Conservation (phyloP, 2,329 filamentous ascomycete species). For the Fusarium pseudonygamai region DNA sequence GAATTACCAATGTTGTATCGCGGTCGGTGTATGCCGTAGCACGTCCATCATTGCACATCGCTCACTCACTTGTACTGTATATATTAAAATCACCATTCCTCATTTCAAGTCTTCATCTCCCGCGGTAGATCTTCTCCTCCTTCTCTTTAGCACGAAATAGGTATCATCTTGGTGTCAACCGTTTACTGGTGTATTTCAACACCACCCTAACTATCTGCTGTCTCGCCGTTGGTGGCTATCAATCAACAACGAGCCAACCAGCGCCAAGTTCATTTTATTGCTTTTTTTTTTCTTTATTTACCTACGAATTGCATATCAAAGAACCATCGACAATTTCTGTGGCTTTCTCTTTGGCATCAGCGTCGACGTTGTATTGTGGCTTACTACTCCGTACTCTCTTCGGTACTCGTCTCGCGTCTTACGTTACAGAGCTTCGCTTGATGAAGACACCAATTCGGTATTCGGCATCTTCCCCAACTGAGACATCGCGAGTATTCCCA, state of each 20-base stretch:
- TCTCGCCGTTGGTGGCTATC: not conserved
- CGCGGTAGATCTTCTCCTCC: not conserved
- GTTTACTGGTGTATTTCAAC: not conserved
- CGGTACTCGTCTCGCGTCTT: not conserved
- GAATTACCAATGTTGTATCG: not conserved
- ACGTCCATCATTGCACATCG: not conserved
- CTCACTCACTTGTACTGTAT: not conserved
- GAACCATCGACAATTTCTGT: not conserved
- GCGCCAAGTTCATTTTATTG: not conserved
- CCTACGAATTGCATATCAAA: not conserved
- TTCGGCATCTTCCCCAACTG: slow-evolving; percentile 8
- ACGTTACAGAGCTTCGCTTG: slow-evolving; percentile 25
- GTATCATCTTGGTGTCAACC: not conserved
- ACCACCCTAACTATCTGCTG: not conserved
- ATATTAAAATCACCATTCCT: slow-evolving; percentile 1
- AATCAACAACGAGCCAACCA: not conserved
- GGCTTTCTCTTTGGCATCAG: not conserved
- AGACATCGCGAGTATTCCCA: slow-evolving; percentile 10
- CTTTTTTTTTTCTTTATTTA: too few relatives aligned
- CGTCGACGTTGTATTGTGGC: slow-evolving; percentile 23
- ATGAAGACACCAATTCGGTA: slow-evolving; percentile 11
- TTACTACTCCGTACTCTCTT: not conserved
- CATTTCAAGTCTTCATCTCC: not conserved
- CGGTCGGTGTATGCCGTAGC: slow-evolving; percentile 5
- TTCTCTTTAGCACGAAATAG: not conserved